Conservation (phyloP, 2,329 filamentous ascomycete species). For the Ophiostoma sp. region DNA sequence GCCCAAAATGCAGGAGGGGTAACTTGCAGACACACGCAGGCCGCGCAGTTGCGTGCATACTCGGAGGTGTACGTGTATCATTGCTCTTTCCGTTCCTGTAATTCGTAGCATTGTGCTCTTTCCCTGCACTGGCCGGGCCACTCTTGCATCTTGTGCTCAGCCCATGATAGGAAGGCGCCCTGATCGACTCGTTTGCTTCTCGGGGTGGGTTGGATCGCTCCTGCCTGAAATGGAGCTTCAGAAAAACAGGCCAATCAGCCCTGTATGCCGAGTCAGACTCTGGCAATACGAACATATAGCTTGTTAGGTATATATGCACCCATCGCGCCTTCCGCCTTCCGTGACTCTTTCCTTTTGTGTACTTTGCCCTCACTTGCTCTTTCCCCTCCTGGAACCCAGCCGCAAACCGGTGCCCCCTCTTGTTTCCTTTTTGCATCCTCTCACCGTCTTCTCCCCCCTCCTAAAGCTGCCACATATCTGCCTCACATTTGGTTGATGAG, state of each 20-base stretch:
- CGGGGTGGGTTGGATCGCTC: neutral
- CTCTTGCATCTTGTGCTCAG: slow-evolving; percentile 17
- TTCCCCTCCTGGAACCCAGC: neutral
- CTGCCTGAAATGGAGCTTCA: slow-evolving; percentile 8
- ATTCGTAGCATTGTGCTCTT: neutral
- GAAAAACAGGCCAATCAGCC: neutral
- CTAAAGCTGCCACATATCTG: neutral
- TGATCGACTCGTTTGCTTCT: neutral
- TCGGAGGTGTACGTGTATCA: neutral
- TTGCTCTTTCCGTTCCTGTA: slow-evolving; percentile 11
- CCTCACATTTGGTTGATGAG: neutral
- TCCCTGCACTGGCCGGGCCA: slow-evolving; percentile 19
- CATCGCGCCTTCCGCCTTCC: slow-evolving; percentile 4
- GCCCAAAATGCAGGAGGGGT: neutral
- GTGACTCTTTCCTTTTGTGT: neutral
- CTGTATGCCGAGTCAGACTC: neutral
- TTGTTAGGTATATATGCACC: neutral
- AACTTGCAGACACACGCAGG: slow-evolving; percentile 1
- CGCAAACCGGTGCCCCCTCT: neutral
- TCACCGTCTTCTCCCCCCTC: slow-evolving; percentile 8
- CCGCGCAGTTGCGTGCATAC: neutral
- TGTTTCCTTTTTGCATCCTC: neutral
- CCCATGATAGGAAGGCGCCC: neutral
- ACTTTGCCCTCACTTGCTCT: neutral
- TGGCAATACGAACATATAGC: neutral